These are phyloP conservation scores for Balakata baccata DNA, from an alignment of 345 rosid genomes.

Conservation along the genomic window DNA sequence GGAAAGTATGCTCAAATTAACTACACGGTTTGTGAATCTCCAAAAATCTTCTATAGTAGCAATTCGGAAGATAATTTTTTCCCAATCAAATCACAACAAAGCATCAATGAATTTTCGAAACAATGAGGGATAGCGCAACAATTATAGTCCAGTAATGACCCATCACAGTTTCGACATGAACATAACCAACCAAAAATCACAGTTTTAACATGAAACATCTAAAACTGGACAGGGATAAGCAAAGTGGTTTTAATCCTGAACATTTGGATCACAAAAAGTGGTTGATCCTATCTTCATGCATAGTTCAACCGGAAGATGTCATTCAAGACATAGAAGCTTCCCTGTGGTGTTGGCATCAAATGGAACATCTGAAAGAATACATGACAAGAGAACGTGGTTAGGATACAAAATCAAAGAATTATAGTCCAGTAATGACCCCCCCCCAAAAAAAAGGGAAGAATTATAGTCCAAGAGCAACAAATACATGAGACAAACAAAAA, in stretches of 20 bases:
- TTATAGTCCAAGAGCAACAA: neutral
- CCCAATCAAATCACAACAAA: constrained; percentile 26
- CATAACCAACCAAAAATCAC: constrained; percentile 23
- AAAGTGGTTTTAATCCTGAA: constrained; percentile 18
- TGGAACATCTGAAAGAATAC: constrained; percentile 75
- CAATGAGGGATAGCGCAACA: constrained; percentile 19
- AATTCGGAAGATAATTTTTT: constrained; percentile 3
- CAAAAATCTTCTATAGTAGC: constrained; percentile 2
- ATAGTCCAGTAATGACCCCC: too few species aligned
- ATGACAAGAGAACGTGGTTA: constrained; percentile 13
- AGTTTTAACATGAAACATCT: constrained; percentile 21
- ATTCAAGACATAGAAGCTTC: constrained; percentile 83
- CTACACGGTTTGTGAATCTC: neutral
- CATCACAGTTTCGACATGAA: too few species aligned
- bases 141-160: too few species aligned
- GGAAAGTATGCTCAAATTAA: neutral
- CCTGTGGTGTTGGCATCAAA: constrained; percentile 93
- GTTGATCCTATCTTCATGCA: constrained; percentile 45
- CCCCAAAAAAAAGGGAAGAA: too few species aligned
- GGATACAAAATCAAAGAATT: neutral
- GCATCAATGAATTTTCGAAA: constrained; percentile 17
- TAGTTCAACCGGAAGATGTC: constrained; percentile 98
- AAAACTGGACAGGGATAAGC: constrained; percentile 18
- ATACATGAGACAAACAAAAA: neutral
- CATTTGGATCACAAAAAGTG: neutral